Conservation (phyloP, 768 basidiomycete genomes). For the Candolleomyces eurysporus region DNA sequence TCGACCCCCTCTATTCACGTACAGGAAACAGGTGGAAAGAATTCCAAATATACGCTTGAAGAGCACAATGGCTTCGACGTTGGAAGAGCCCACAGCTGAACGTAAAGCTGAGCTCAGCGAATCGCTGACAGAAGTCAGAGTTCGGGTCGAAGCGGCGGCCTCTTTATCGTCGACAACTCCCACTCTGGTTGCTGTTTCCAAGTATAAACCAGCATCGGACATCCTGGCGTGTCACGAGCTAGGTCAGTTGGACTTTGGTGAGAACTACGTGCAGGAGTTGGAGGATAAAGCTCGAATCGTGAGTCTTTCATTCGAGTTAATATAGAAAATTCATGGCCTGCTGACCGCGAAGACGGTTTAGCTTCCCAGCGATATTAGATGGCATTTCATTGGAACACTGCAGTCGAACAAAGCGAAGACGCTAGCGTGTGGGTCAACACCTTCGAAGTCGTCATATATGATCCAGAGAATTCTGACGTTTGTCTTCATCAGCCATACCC, state of each 20-base stretch:
- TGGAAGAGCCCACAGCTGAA: conserved; percentile 29
- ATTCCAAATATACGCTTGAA: not conserved
- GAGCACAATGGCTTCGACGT: not conserved
- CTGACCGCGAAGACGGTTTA: conserved; percentile 25
- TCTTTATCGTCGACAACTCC: conserved; percentile 28
- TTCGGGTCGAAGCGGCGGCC: conserved; percentile 39
- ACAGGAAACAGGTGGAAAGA: not conserved
- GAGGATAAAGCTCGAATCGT: conserved; percentile 80
- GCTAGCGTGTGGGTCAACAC: conserved; percentile 64
- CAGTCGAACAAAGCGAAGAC: conserved; percentile 93
- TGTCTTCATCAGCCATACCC: conserved; percentile 60
- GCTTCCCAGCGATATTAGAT: conserved; percentile 87
- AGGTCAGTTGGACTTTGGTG: conserved; percentile 91
- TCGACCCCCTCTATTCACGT: not conserved
- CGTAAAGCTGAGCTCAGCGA: conserved; percentile 52
- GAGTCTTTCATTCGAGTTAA: conserved; percentile 19
- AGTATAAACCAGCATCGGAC: conserved; percentile 87
- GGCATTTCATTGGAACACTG: conserved; percentile 96
- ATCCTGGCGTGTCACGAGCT: conserved; percentile 78
- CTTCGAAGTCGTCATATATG: not conserved
- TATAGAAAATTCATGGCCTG: not conserved
- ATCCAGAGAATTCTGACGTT: not conserved
- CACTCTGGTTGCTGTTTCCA: conserved; percentile 84
- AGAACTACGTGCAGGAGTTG: conserved; percentile 95
- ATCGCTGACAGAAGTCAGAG: conserved; percentile 51